Conservation (phyloP, 352 stramenopile genomes). For the Phytophthora sansomeana region DNA sequence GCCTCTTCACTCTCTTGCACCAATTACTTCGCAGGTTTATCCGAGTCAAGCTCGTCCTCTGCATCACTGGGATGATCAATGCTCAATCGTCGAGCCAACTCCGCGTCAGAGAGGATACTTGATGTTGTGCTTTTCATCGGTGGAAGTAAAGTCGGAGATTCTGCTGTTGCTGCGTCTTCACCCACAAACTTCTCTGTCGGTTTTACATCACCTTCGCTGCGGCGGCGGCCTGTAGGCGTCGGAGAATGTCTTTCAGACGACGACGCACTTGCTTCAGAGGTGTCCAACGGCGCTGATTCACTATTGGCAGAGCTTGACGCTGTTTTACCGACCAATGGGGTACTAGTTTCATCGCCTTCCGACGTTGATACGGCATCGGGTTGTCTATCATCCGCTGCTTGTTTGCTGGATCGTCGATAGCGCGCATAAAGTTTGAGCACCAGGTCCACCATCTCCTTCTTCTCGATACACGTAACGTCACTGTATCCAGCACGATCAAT, state of each 20-base stretch:
- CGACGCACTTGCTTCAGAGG: constrained; percentile 9
- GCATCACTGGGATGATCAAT: constrained; percentile 47
- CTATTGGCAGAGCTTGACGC: background rate
- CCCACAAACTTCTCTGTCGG: constrained; percentile 11
- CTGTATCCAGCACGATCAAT: constrained; percentile 77
- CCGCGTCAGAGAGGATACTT: constrained; percentile 62
- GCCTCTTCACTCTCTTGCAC: background rate
- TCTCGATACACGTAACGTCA: constrained; percentile 82
- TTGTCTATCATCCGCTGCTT: constrained; percentile 39
- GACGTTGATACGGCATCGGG: constrained; percentile 1
- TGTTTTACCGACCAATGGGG: constrained; percentile 8
- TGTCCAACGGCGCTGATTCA: constrained; percentile 18
- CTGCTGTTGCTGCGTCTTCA: constrained; percentile 3
- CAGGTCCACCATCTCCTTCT: constrained; percentile 84
- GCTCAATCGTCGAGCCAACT: constrained; percentile 60
- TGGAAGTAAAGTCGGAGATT: constrained; percentile 30
- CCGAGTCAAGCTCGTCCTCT: constrained; percentile 41
- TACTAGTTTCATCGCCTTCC: constrained; percentile 17
- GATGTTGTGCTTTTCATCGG: constrained; percentile 55
- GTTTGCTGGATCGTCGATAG: constrained; percentile 66
- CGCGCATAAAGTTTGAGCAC: constrained; percentile 80
- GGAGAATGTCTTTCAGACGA: constrained; percentile 10
- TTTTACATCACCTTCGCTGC: constrained; percentile 37
- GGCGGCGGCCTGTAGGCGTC: constrained; percentile 28
- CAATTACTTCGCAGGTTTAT: constrained; percentile 28